Conservation (phyloP, 495 filamentous ascomycete genomes). For the Opeltia flavorubescens region DNA sequence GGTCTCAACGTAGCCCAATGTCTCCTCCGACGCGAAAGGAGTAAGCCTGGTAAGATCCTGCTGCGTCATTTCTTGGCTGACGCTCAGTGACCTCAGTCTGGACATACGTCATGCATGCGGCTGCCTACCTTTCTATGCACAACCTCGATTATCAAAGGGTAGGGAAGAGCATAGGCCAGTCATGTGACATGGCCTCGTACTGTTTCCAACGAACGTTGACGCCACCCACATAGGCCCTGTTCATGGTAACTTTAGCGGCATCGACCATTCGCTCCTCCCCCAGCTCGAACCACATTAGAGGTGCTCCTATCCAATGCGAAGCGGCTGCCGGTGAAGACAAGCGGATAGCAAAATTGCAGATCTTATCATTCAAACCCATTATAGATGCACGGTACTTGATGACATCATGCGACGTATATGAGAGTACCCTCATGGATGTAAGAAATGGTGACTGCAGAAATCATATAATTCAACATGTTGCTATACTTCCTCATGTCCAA, state of each 20-base stretch:
- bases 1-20: no score
- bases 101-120: no score
- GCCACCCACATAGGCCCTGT: slow-evolving; percentile 3
- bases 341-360: not conserved
- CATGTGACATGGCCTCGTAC: slow-evolving; percentile 15
- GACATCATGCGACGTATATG: not conserved
- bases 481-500: not conserved
- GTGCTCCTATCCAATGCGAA: slow-evolving; percentile 9
- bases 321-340: slow-evolving; percentile 9
- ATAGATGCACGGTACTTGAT: not conserved
- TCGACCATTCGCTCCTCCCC: slow-evolving; percentile 12
- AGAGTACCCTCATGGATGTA: not conserved
- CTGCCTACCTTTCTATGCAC: not conserved
- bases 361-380: not conserved
- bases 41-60: no score
- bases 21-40: no score
- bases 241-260: slow-evolving; percentile 2
- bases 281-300: slow-evolving; percentile 12
- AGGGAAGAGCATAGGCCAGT: slow-evolving; percentile 4
- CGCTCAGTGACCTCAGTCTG: no score
- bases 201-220: slow-evolving; percentile 10
- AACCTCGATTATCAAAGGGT: not conserved
- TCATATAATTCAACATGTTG: not conserved
- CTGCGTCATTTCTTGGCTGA: no score
- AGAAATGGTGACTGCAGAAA: not conserved